These are phyloP conservation scores for Nicotiana rustica DNA, from an alignment of 305 asterid genomes.

Conservation along the genomic window DNA sequence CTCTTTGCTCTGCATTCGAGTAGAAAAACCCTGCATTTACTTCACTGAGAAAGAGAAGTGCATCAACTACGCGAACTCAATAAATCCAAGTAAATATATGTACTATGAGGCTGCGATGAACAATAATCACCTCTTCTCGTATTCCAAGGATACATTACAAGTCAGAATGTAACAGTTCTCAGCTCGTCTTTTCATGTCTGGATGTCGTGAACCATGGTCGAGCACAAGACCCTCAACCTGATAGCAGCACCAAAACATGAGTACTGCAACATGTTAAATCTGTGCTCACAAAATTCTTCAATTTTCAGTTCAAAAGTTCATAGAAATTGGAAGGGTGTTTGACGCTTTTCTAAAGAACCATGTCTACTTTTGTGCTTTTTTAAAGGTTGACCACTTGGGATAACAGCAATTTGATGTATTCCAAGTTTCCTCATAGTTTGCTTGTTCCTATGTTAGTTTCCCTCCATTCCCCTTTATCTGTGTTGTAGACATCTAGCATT, in stretches of 20 bases:
- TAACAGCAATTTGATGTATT: neutral
- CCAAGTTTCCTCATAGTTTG: neutral
- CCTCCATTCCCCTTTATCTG: neutral
- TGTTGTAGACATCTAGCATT: neutral
- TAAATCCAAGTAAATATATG: slow-evolving; percentile 2
- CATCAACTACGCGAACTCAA: slow-evolving; percentile 20
- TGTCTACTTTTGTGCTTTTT: neutral
- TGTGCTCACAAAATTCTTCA: neutral
- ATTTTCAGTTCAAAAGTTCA: neutral
- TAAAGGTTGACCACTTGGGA: neutral
- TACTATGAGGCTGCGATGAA: slow-evolving; percentile 26
- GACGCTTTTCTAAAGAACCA: neutral
- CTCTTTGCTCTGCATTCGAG: slow-evolving; percentile 95
- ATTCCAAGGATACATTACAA: slow-evolving; percentile 90
- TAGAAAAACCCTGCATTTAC: slow-evolving; percentile 97
- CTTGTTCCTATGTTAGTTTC: slow-evolving; percentile 15
- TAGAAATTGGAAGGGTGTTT: neutral
- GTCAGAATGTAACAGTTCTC: slow-evolving; percentile 93
- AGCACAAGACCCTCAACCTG: slow-evolving; percentile 99
- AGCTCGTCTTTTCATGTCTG: slow-evolving; percentile 98
- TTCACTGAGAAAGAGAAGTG: slow-evolving; percentile 66
- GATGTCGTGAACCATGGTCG: slow-evolving; percentile 99
- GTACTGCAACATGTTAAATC: slow-evolving; percentile 1
- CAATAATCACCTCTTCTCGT: slow-evolving; percentile 86
- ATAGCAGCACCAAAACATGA: slow-evolving; percentile 32